Percentiles rank a stretch among this genome's conserved stretches.
These are phyloP conservation scores for Ophiostoma himal-ulmi DNA, from an alignment of 2,329 filamentous ascomycete genomes.

Conservation along the genomic window DNA sequence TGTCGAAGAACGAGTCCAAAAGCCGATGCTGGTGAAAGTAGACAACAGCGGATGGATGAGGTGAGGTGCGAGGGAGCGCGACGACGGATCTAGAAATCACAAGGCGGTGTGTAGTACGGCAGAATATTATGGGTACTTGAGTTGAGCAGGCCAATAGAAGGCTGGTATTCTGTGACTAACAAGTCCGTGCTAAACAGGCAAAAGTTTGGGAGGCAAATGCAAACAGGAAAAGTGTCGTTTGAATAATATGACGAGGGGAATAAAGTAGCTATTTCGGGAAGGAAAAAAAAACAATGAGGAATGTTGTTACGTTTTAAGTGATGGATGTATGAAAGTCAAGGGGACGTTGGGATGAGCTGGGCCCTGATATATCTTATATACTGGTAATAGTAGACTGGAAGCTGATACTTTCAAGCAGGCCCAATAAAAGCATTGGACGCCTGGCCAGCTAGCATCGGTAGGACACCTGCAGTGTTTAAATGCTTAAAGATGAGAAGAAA, in stretches of 20 bases:
- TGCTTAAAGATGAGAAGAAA: not conserved
- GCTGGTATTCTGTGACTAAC: not conserved
- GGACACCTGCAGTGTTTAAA: not conserved
- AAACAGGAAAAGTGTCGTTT: not conserved
- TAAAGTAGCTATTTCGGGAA: not conserved
- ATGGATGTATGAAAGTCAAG: too few species aligned
- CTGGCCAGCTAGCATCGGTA: too few species aligned
- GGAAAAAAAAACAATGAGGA: not conserved
- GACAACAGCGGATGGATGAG: not conserved
- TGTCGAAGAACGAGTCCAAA: not conserved
- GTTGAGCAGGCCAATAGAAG: not conserved
- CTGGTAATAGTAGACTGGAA: too few species aligned
- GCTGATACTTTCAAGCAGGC: too few species aligned
- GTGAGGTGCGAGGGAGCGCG: not conserved
- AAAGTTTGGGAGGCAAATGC: not conserved
- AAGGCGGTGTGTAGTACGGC: not conserved
- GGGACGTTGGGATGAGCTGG: too few species aligned
- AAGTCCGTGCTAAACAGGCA: not conserved
- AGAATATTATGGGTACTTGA: not conserved
- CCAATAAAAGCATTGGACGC: too few species aligned
- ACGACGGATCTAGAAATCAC: slow-evolving; percentile 3
- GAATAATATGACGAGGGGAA: not conserved
- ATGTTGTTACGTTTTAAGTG: not conserved
- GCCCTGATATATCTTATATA: not conserved
- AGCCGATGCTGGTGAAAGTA: not conserved